Base-by-base conservation (phyloP, 306 rosid genomes). In the Cajanus cajan region DNA sequence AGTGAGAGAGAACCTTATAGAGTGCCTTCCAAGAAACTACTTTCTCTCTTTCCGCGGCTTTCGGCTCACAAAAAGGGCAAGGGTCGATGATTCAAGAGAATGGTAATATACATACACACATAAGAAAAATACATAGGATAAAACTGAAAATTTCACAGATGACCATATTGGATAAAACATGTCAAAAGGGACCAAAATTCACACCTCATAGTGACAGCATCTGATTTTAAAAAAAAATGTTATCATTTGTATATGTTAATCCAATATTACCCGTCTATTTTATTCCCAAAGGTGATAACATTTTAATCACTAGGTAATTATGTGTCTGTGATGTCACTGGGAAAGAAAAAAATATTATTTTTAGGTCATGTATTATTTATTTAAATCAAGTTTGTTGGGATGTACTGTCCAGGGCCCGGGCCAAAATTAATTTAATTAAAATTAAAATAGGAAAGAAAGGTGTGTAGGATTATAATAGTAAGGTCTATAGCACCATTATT, bases 1-100 rank as follows among this genome's bases (percentile, higher is more conserved):
- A n/a, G n/a, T 12, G 80, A 78, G 52, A 6, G 48, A 47, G 18
- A 25, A 43, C 36, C 75, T 74, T 82, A 33, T 73, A 37, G 89
- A 87, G 97, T 88, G 93, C 83, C 91, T 93, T 93, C 90, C 94
- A 87, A 89, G 97, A 89, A 93, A 88, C 89, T 41, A 73, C 92
- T 87, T 89, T 81, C 76, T 43, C 82, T 75, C 63, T 77, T 85
- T 81, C 21, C 73, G 74, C 13, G 71, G 71, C 64, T 45, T 22
- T 74, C 54, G 76, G 48, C 77, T 25, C 37, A 76, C 64, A 52
- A 22, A 13, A 44, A 11, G 43, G 77, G 22, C 57, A 79, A 70
- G 75, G 71, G 69, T 83, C 47, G 39, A 78, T 47, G 48, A 24
- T 79, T 87, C 15, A 36, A 41, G 47, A 43, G 12, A 31, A 58